phyloP scores from a whole-genome alignment of 2,329 filamentous ascomycete genomes.

The Cladorrhinum sp. region DNA sequence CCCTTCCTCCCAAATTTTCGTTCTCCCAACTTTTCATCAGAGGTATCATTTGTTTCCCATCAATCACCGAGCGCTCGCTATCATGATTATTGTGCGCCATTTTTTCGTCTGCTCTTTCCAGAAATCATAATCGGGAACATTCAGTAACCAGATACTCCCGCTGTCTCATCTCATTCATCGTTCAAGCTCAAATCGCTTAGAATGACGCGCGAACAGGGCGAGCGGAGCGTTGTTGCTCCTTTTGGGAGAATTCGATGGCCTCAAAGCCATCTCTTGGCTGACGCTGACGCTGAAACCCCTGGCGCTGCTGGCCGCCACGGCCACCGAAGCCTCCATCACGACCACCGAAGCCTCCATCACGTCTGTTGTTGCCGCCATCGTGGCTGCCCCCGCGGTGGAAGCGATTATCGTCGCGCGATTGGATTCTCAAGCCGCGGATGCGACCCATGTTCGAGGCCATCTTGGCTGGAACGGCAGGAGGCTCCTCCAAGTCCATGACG shows the following conservation, averaged over 20 bases:
- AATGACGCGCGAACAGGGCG: constrained; percentile 4
- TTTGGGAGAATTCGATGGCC: constrained; percentile 8
- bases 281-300: too few relatives aligned
- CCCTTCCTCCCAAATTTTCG: background rate
- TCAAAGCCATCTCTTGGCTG: constrained; percentile 18
- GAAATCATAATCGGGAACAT: background rate
- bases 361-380: background rate
- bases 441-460: constrained; percentile 32
- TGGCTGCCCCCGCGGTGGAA: constrained; percentile 9
- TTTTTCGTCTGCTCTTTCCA: background rate
- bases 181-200: constrained; percentile 2
- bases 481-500: constrained; percentile 51
- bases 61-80: background rate
- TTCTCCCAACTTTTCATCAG: background rate
- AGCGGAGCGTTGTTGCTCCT: background rate
- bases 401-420: background rate
- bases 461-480: constrained; percentile 40
- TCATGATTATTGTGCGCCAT: background rate
- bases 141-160: background rate
- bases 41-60: background rate
- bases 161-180: background rate
- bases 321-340: constrained; percentile 12
- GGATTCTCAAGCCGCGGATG: constrained; percentile 36
- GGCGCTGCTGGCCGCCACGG: constrained; percentile 20
- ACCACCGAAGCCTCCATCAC: constrained; percentile 10